Conservation (phyloP, 768 basidiomycete genomes). For the Xerocomellus intermedius region DNA sequence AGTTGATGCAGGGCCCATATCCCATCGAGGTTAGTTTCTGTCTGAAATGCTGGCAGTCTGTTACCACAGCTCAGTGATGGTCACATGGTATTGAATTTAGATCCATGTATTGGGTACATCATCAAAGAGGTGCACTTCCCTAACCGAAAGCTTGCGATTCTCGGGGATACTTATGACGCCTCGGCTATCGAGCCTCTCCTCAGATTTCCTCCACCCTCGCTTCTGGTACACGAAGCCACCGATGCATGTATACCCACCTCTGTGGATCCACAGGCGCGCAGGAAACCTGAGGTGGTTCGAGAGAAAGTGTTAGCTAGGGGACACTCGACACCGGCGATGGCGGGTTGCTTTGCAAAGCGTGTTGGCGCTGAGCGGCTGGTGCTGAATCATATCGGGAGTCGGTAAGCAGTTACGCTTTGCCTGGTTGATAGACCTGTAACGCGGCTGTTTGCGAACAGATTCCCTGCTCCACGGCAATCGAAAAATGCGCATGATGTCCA, state of each 20-base stretch:
- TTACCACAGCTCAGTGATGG: not conserved
- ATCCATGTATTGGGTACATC: conserved; percentile 78
- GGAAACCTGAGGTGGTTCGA: conserved; percentile 41
- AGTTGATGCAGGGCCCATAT: conserved; percentile 75
- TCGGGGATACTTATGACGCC: conserved; percentile 77
- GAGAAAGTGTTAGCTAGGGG: conserved; percentile 61
- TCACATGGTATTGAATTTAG: conserved; percentile 35
- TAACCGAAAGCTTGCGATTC: conserved; percentile 64
- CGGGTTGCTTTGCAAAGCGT: conserved; percentile 67
- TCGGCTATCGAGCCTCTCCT: conserved; percentile 58
- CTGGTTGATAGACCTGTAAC: not conserved
- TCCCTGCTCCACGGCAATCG: conserved; percentile 47
- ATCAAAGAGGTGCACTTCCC: conserved; percentile 54
- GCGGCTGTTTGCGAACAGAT: conserved; percentile 35
- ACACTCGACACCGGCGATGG: conserved; percentile 78
- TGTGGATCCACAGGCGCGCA: conserved; percentile 49
- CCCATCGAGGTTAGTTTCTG: conserved; percentile 61
- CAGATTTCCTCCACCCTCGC: conserved; percentile 45
- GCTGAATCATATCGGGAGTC: conserved; percentile 74
- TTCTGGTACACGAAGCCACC: conserved; percentile 87
- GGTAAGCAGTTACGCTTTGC: conserved; percentile 40
- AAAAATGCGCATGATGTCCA: conserved; percentile 32
- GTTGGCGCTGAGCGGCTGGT: conserved; percentile 61
- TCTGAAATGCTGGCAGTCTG: not conserved
- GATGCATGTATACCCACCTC: conserved; percentile 64